Base-by-base conservation (phyloP, 345 rosid species). In the Lepidium didymum region DNA sequence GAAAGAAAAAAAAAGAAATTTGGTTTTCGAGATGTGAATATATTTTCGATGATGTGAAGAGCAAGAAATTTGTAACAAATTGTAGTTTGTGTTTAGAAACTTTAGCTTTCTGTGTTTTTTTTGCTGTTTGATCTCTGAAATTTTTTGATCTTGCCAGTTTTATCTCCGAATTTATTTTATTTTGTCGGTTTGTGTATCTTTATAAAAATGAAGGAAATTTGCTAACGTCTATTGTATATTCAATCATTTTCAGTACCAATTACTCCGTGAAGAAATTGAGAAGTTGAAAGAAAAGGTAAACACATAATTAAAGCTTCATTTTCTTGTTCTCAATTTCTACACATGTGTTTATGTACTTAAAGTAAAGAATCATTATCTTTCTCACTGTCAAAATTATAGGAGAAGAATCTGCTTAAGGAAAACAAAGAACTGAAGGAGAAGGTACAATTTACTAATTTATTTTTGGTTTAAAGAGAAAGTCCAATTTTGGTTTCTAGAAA, bases 231-330 rank as follows among this genome's bases (percentile, higher is more conserved):
- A 7, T 60, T 43, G 14, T 41, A 40, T 35, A 44, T 51, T 61
- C 13, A 10, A 40, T 50, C 45, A 10, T 72, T 46, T 67, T 45
- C 96, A 94, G 96, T 80, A 63, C 58, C 86, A 83, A 38, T 54
- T 94, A 37, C 65, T 84, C 1, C 75, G 54, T 62, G 86, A 82
- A 72, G 80, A 80, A 69, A 82, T 90, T 40, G 88, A 84, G 82
- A 83, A 78, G 80, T 82, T 88, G 37, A 87, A 76, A 58, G 79
- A 68, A 67, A 80, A 86, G 94, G 99, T 93, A 83, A 57, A 67
- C 23, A 12, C 16, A 50, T 74, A 81, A 86, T 86, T 88, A 77
- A 68, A 31, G 3, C 45, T 68, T 51, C 19, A 46, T 43, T 34
- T 14, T 18, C 23, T 53, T 53, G 8, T 9, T 12, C 10, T 8